phyloP scores from a whole-genome alignment of 352 stramenopile species.

The Globisporangium alternatum region DNA sequence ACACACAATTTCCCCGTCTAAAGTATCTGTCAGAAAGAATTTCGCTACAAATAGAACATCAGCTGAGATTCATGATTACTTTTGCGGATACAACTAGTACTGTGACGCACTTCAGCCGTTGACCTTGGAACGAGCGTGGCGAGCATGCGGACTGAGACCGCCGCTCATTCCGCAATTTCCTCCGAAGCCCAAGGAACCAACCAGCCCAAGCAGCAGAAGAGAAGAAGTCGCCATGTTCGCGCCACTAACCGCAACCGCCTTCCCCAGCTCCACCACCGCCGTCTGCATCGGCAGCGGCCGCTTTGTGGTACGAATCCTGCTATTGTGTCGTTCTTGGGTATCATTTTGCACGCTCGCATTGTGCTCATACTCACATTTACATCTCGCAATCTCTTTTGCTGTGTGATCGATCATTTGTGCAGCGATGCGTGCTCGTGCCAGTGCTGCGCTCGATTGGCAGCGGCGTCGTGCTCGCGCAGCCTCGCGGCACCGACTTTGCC shows the following conservation, averaged over 20 bases:
- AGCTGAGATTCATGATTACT: background rate
- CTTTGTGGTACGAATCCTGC: slow-evolving; percentile 25
- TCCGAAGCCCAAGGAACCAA: slow-evolving; percentile 6
- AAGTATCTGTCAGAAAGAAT: background rate
- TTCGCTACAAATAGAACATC: background rate
- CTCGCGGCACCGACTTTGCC: slow-evolving; percentile 53
- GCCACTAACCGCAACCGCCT: slow-evolving; percentile 7
- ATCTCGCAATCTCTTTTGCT: background rate
- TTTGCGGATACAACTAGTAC: background rate
- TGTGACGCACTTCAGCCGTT: background rate
- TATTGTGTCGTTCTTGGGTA: no score
- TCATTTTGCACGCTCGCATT: background rate
- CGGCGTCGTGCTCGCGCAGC: slow-evolving; percentile 61
- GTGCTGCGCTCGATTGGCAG: slow-evolving; percentile 33
- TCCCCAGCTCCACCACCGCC: slow-evolving; percentile 14
- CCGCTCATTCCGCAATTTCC: slow-evolving; percentile 9
- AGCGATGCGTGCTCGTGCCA: slow-evolving; percentile 66
- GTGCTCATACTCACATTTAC: background rate
- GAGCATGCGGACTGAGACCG: background rate
- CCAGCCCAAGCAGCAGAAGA: background rate
- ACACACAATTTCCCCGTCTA: background rate
- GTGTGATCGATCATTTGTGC: background rate
- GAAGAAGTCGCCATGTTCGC: slow-evolving; percentile 5
- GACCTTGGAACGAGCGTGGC: background rate
- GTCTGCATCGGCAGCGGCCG: slow-evolving; percentile 34